Evolutionary conservation across 148 eudicot species (phyloP).

Genomic region (Rhododendron vialii): DNA sequence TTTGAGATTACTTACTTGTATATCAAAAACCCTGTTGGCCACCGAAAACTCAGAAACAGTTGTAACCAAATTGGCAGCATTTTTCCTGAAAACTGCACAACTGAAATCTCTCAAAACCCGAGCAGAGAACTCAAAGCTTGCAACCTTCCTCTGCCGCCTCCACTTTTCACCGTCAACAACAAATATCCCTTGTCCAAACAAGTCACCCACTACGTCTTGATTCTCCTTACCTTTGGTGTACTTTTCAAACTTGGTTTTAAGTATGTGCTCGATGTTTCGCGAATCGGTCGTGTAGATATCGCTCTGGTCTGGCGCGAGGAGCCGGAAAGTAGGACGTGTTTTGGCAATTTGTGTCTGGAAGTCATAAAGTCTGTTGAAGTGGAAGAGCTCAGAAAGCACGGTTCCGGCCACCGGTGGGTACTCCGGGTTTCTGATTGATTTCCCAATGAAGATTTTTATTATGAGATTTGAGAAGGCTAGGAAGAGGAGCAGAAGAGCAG

Average conservation of each 20-base stretch:
- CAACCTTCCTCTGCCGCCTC: slow-evolving; percentile 65
- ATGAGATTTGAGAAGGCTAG: slow-evolving; percentile 20
- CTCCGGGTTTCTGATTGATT: slow-evolving; percentile 37
- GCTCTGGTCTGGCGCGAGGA: slow-evolving; percentile 53
- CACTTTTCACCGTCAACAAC: slow-evolving; percentile 61
- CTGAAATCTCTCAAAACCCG: slow-evolving; percentile 72
- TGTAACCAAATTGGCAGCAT: slow-evolving; percentile 45
- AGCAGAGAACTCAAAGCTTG: slow-evolving; percentile 71
- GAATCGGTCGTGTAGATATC: slow-evolving; percentile 60
- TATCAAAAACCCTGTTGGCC: slow-evolving; percentile 34
- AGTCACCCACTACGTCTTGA: slow-evolving; percentile 33
- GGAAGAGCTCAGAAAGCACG: slow-evolving; percentile 42
- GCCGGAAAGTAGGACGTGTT: slow-evolving; percentile 50
- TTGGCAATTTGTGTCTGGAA: slow-evolving; percentile 39
- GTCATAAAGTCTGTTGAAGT: slow-evolving; percentile 50
- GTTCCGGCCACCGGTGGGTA: slow-evolving; percentile 68
- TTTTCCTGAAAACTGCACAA: slow-evolving; percentile 53
- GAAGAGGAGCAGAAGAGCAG: slow-evolving; percentile 17
- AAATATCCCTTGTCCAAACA: slow-evolving; percentile 82
- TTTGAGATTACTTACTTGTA: slow-evolving; percentile 44
- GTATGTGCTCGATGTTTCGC: slow-evolving; percentile 61
- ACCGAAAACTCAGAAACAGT: slow-evolving; percentile 19
- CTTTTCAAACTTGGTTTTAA: slow-evolving; percentile 53
- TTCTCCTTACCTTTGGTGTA: slow-evolving; percentile 49
- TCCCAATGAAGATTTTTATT: slow-evolving; percentile 41